These are phyloP conservation scores for Fremontodendron californicum DNA, from an alignment of 345 rosid genomes.

Conservation along the genomic window DNA sequence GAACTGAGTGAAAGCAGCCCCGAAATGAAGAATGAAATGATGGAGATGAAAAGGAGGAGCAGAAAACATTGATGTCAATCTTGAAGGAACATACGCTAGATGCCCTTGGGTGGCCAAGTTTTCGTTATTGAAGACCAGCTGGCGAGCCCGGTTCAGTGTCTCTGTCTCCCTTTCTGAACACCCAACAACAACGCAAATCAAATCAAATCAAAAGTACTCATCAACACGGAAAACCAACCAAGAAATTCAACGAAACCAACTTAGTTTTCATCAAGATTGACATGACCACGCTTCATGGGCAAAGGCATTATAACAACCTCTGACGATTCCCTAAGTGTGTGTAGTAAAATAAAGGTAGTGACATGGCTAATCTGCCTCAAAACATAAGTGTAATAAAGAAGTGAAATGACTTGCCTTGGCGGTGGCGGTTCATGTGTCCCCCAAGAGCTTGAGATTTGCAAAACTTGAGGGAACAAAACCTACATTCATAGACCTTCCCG, in stretches of 20 bases:
- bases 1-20: background rate
- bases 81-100: slow-evolving; percentile 33
- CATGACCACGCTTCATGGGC: slow-evolving; percentile 27
- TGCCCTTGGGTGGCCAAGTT: slow-evolving; percentile 51
- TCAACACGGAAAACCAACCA: background rate
- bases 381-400: background rate
- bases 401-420: slow-evolving; percentile 64
- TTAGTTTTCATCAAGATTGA: slow-evolving; percentile 33
- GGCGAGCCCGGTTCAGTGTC: slow-evolving; percentile 96
- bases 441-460: slow-evolving; percentile 99
- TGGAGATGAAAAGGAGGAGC: slow-evolving; percentile 1
- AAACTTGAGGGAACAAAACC: slow-evolving; percentile 99
- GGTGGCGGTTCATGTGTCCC: slow-evolving; percentile 99
- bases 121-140: slow-evolving; percentile 81
- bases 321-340: slow-evolving; percentile 4
- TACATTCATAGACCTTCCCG: slow-evolving; percentile 87
- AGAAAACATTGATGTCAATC: background rate
- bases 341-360: background rate
- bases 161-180: slow-evolving; percentile 95
- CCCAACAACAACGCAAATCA: slow-evolving; percentile 20
- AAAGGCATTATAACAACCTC: slow-evolving; percentile 1
- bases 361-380: background rate
- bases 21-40: background rate
- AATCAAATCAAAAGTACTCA: slow-evolving; percentile 23
- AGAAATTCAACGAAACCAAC: slow-evolving; percentile 21